Percentiles rank a stretch among this genome's conserved stretches.
Conservation (phyloP, 768 basidiomycete genomes). For the Suillus brevipes region DNA sequence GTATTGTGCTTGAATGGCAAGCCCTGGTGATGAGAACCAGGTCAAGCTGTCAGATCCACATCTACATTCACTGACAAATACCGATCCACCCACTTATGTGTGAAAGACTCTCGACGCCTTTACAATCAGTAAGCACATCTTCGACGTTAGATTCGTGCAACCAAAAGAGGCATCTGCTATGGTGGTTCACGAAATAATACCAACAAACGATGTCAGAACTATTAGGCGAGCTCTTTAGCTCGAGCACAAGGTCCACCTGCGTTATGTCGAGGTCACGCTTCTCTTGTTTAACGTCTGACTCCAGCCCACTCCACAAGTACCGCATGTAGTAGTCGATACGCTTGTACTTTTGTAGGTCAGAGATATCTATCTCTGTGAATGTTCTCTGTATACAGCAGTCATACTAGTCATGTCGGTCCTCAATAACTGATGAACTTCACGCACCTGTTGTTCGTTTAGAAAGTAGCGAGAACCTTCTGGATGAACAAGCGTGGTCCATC, state of each 20-base stretch:
- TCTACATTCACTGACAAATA: not conserved
- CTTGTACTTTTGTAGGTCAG: not conserved
- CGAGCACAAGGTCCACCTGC: not conserved
- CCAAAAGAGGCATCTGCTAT: not conserved
- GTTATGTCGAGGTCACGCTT: not conserved
- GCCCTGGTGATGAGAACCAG: not conserved
- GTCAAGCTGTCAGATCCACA: not conserved
- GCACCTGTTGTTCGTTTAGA: constrained; percentile 45
- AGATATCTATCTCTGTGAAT: not conserved
- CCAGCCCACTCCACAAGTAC: not conserved
- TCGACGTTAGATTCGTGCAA: not conserved
- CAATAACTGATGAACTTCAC: constrained; percentile 8
- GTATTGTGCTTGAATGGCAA: too few species aligned
- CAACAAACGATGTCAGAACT: not conserved
- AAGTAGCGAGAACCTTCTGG: constrained; percentile 60
- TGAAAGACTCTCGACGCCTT: not conserved
- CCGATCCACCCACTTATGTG: not conserved
- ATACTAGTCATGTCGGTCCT: not conserved
- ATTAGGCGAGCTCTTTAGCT: not conserved
- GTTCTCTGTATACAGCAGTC: not conserved
- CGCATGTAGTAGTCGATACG: not conserved
- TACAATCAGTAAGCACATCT: not conserved
- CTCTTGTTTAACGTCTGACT: not conserved
- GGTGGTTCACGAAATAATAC: not conserved
- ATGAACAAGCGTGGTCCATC: constrained; percentile 38